A percentile compares a stretch with the other conserved stretches of the same genome.
Conservation (phyloP, 169 alveolate species). For the Plasmodium vivax region DNA sequence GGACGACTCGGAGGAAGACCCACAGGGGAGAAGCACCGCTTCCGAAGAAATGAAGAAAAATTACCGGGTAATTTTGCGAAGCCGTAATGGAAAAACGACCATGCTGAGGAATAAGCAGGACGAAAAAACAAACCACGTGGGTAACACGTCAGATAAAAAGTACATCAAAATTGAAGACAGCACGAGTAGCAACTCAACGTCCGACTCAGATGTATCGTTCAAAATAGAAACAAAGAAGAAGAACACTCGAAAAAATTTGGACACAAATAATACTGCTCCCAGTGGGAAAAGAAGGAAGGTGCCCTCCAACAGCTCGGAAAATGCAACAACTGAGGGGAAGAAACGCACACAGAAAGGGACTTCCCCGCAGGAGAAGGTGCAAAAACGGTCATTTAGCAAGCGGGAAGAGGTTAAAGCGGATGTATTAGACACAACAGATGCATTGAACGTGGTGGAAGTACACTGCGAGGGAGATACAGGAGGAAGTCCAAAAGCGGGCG, state of each 20-base stretch:
- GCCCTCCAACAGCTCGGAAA: background rate
- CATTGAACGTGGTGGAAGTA: background rate
- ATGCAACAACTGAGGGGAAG: background rate
- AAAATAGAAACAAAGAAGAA: constrained; percentile 26
- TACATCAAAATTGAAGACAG: constrained; percentile 15
- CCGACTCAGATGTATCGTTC: constrained; percentile 58
- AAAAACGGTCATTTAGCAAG: background rate
- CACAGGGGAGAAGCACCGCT: background rate
- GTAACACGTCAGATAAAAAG: background rate
- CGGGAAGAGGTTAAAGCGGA: background rate
- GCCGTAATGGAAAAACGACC: background rate
- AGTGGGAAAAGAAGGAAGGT: background rate
- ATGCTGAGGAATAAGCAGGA: background rate
- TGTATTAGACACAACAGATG: background rate
- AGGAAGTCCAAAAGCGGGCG: background rate
- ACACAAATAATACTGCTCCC: constrained; percentile 13
- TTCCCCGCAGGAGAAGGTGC: background rate
- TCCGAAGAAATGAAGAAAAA: constrained; percentile 2
- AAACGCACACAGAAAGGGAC: background rate
- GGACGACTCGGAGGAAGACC: background rate
- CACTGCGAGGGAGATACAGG: background rate
- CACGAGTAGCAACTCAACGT: constrained; percentile 10
- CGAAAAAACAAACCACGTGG: background rate
- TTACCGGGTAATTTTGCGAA: constrained; percentile 54
- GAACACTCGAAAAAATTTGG: background rate